Conservation (phyloP, 305 asterid genomes). For the Solanum hybrid region DNA sequence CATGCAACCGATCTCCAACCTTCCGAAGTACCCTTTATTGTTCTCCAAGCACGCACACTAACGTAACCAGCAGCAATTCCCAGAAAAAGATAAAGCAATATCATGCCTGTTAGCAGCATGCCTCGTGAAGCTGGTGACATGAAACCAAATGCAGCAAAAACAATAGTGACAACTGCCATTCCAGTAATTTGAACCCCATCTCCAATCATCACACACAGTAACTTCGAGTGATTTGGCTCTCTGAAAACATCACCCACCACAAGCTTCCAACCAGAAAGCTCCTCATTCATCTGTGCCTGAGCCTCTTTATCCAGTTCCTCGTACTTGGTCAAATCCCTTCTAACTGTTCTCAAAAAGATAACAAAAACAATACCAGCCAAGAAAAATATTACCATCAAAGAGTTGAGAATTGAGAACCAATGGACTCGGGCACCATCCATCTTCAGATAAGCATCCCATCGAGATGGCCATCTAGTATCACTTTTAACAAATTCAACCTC, state of each 20-base stretch:
- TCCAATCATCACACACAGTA: conserved; percentile 70
- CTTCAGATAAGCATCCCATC: conserved; percentile 86
- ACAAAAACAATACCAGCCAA: conserved; percentile 82
- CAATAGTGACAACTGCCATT: conserved; percentile 67
- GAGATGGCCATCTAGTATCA: conserved; percentile 69
- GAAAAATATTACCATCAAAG: conserved; percentile 73
- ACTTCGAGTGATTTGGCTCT: conserved; percentile 56
- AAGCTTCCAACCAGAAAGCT: conserved; percentile 89
- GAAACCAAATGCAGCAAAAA: conserved; percentile 73
- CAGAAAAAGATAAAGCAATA: conserved; percentile 67
- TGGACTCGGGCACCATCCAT: conserved; percentile 87
- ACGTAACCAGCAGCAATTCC: conserved; percentile 69
- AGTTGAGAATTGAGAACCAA: conserved; percentile 83
- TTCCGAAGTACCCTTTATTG: conserved; percentile 54
- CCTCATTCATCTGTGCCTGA: conserved; percentile 89
- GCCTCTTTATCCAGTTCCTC: conserved; percentile 87
- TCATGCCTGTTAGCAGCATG: conserved; percentile 79
- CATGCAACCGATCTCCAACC: conserved; percentile 74
- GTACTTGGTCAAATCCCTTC: conserved; percentile 74
- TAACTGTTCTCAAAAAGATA: conserved; percentile 71
- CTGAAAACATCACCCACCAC: conserved; percentile 86
- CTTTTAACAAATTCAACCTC: conserved; percentile 75
- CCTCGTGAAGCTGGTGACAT: conserved; percentile 95
- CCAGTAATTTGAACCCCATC: conserved; percentile 78
- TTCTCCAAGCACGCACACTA: conserved; percentile 54